phyloP scores from a whole-genome alignment of 192 early-diverging fungal species.

The Borealophlyctis nickersoniae region DNA sequence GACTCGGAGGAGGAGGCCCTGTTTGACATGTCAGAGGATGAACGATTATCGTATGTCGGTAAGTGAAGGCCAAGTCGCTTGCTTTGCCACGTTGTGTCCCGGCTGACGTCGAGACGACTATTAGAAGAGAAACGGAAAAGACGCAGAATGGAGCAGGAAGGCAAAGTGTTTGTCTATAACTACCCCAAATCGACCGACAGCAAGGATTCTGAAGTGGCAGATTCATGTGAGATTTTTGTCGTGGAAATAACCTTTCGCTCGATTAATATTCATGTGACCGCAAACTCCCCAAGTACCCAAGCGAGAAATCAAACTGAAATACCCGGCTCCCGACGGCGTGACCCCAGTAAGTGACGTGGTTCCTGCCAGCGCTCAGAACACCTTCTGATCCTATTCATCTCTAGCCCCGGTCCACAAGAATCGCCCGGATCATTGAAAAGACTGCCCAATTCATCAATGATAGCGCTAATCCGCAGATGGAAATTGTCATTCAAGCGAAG shows the following conservation, averaged over 20 bases:
- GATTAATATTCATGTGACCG: no score
- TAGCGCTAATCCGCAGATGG: slow-evolving; percentile 56
- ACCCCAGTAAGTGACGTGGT: slow-evolving; percentile 3
- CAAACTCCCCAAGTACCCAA: slow-evolving; percentile 9
- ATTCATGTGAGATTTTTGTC: background rate
- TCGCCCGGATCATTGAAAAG: slow-evolving; percentile 66
- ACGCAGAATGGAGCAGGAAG: slow-evolving; percentile 17
- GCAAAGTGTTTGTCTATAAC: slow-evolving; percentile 22
- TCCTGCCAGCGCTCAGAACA: background rate
- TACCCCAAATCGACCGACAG: slow-evolving; percentile 17
- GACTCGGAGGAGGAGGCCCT: slow-evolving; percentile 57
- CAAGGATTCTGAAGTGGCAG: background rate
- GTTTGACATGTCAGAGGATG: slow-evolving; percentile 54
- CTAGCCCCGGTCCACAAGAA: slow-evolving; percentile 50
- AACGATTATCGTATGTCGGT: slow-evolving; percentile 50
- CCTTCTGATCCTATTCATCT: background rate
- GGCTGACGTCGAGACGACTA: background rate
- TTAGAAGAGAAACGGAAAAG: background rate
- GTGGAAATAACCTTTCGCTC: slow-evolving; percentile 5
- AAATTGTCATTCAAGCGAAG: slow-evolving; percentile 70
- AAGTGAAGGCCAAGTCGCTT: slow-evolving; percentile 29
- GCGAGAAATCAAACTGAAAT: slow-evolving; percentile 33
- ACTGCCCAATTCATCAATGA: slow-evolving; percentile 67
- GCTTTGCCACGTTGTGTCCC: background rate
- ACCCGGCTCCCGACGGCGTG: slow-evolving; percentile 39